These are phyloP conservation scores for Gynostemma pentaphyllum DNA, from an alignment of 306 rosid genomes.

Conservation along the genomic window DNA sequence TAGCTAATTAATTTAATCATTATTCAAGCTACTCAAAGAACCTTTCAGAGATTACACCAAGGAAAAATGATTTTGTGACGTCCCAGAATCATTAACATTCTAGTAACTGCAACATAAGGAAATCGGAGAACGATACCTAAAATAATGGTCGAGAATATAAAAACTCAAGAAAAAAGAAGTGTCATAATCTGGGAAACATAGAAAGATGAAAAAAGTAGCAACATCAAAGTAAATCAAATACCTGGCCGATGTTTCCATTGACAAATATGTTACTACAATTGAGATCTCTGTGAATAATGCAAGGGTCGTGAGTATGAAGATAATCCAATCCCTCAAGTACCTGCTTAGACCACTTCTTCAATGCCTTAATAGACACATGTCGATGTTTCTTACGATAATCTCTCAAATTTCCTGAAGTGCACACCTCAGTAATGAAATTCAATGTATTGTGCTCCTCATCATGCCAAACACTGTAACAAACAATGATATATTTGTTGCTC, in stretches of 20 bases:
- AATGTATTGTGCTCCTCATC: constrained; percentile 41
- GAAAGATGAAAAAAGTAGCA: background rate
- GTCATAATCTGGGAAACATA: background rate
- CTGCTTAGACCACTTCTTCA: constrained; percentile 96
- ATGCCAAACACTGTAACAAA: constrained; percentile 72
- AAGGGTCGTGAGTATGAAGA: constrained; percentile 84
- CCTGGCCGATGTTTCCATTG: constrained; percentile 88
- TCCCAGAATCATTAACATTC: background rate
- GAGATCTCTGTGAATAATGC: constrained; percentile 91
- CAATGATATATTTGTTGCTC: constrained; percentile 62
- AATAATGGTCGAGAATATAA: background rate
- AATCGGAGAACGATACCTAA: background rate
- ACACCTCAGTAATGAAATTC: constrained; percentile 82
- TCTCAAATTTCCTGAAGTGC: constrained; percentile 81
- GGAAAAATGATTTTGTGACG: background rate
- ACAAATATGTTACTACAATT: constrained; percentile 90
- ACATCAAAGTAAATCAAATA: constrained; percentile 1
- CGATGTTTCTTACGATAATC: constrained; percentile 78
- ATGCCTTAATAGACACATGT: constrained; percentile 63
- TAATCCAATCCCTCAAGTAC: constrained; percentile 80
- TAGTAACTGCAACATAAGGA: background rate
- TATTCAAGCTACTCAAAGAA: background rate
- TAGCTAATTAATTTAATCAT: background rate
- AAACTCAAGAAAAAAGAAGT: background rate
- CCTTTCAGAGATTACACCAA: background rate